phyloP scores from a whole-genome alignment of 257 asterid genomes.

The Nyctanthes arbortristis region DNA sequence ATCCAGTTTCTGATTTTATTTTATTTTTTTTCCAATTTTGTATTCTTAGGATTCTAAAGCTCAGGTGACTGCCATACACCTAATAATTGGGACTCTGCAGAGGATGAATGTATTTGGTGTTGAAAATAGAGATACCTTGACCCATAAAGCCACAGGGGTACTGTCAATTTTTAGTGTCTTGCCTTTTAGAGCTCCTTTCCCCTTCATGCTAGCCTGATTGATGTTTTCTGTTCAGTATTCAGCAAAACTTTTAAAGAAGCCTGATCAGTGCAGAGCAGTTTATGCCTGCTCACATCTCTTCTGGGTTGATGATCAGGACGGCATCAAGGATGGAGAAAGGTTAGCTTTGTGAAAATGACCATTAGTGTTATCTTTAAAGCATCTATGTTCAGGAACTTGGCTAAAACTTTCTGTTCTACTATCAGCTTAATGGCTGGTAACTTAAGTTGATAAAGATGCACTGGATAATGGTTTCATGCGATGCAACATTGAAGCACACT shows the following conservation, averaged over 20 bases:
- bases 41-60: constrained; percentile 87
- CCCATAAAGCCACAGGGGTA: constrained; percentile 99
- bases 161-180: constrained; percentile 14
- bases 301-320: constrained; percentile 98
- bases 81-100: constrained; percentile 94
- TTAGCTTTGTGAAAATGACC: constrained; percentile 24
- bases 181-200: constrained; percentile 11
- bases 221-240: constrained; percentile 69
- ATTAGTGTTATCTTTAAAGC: neutral
- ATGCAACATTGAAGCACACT: neutral
- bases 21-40: constrained; percentile 20
- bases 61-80: constrained; percentile 96
- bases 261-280: constrained; percentile 99
- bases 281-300: constrained; percentile 97
- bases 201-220: constrained; percentile 20
- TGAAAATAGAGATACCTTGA: constrained; percentile 95
- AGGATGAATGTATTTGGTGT: constrained; percentile 94
- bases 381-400: neutral
- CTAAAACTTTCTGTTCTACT: neutral
- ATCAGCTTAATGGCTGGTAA: neutral
- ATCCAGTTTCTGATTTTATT: constrained; percentile 10
- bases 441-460: neutral
- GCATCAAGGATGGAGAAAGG: constrained; percentile 98
- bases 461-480: neutral
- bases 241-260: constrained; percentile 93